phyloP scores from a whole-genome alignment of 2,329 filamentous ascomycete genomes.

The Dryadomyces sulphureus region DNA sequence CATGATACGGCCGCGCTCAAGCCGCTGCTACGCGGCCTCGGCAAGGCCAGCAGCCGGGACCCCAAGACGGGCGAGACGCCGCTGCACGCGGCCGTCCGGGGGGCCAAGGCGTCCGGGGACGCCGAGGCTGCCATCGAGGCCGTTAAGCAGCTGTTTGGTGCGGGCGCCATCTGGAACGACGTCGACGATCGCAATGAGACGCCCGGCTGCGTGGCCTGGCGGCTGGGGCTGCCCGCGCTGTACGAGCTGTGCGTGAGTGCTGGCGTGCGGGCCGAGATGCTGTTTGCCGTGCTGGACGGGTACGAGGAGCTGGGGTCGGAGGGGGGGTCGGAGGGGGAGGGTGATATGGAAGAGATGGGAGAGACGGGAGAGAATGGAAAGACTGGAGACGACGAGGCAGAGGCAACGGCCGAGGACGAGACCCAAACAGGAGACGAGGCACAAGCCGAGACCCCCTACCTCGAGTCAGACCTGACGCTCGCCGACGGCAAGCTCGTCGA shows the following conservation, averaged over 20 bases:
- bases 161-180: conserved; percentile 96
- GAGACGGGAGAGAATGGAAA: conserved; percentile 6
- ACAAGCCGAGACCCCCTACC: conserved; percentile 44
- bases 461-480: conserved; percentile 52
- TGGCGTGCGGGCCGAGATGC: conserved; percentile 76
- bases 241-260: conserved; percentile 81
- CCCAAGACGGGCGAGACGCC: conserved; percentile 74
- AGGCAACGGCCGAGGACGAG: background rate
- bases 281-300: conserved; percentile 67
- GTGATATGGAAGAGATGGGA: conserved; percentile 17
- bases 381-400: too few species aligned
- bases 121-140: conserved; percentile 35
- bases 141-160: conserved; percentile 65
- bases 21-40: conserved; percentile 50
- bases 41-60: conserved; percentile 63
- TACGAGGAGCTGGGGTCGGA: conserved; percentile 59
- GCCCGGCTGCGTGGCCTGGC: conserved; percentile 69
- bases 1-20: conserved; percentile 53
- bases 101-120: conserved; percentile 14
- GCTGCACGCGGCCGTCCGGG: conserved; percentile 79
- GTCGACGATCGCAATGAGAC: conserved; percentile 77
- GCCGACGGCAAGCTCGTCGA: conserved; percentile 55
- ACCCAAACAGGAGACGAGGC: background rate
- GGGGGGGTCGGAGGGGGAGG: conserved; percentile 26
- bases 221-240: conserved; percentile 51